Evolutionary conservation across 345 rosid genomes (phyloP).

Genomic region (Populus ilicifolia): DNA sequence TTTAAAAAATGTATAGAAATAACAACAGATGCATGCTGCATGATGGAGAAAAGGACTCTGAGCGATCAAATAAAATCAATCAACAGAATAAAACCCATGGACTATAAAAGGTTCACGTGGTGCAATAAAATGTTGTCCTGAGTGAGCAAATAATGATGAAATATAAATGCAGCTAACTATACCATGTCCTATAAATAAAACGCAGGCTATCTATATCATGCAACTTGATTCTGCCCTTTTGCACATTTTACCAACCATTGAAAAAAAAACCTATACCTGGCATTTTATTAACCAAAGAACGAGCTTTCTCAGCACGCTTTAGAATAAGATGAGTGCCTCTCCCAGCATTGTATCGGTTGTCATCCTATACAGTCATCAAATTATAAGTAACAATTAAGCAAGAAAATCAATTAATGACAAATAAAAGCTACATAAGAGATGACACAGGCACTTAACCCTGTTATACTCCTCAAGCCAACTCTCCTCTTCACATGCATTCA

Average conservation of each 20-base stretch:
- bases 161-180: neutral
- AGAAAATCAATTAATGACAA: neutral
- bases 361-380: slow-evolving; percentile 56
- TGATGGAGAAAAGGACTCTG: neutral
- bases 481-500: slow-evolving; percentile 90
- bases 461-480: slow-evolving; percentile 98
- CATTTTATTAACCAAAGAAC: slow-evolving; percentile 79
- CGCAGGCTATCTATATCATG: neutral
- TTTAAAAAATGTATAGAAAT: neutral
- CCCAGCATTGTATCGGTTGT: slow-evolving; percentile 94
- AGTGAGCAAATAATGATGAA: neutral
- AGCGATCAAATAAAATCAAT: neutral
- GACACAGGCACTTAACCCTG: slow-evolving; percentile 49
- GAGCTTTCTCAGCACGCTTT: slow-evolving; percentile 99
- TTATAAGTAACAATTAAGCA: slow-evolving; percentile 13
- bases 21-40: neutral
- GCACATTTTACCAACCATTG: neutral
- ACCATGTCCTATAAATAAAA: neutral
- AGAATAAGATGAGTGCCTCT: slow-evolving; percentile 94
- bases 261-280: slow-evolving; percentile 50
- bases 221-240: neutral
- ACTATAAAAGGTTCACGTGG: neutral
- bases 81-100: neutral
- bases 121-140: neutral
- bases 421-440: neutral